Evolutionary conservation across 305 asterid species (phyloP).

Genomic region (Withania somnifera): DNA sequence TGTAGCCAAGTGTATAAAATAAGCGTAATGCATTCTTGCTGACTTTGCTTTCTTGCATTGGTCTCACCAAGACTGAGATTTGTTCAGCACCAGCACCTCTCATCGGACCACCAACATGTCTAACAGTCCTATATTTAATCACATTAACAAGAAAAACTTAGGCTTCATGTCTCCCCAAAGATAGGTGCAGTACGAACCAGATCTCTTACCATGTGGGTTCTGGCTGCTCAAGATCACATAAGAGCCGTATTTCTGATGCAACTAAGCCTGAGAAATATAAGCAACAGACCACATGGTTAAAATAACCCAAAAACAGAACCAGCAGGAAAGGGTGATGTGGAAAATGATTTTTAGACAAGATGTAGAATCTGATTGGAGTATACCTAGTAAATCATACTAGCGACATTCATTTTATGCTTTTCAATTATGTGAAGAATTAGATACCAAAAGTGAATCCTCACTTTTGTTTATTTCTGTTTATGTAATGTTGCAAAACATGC

Average conservation of each 20-base stretch:
- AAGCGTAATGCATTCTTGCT: conserved; percentile 77
- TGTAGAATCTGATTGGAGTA: not conserved
- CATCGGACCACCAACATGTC: conserved; percentile 93
- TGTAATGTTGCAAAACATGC: not conserved
- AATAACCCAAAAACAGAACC: not conserved
- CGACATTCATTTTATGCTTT: not conserved
- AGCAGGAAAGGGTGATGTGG: not conserved
- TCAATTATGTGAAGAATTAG: not conserved
- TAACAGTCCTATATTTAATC: conserved; percentile 53
- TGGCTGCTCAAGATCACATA: conserved; percentile 87
- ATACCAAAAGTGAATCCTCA: not conserved
- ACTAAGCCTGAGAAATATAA: conserved; percentile 45
- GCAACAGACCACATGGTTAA: not conserved
- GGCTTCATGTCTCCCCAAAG: not conserved
- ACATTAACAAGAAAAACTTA: not conserved
- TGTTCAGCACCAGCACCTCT: conserved; percentile 93
- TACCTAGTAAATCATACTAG: not conserved
- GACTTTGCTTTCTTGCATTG: conserved; percentile 70
- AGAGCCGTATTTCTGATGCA: conserved; percentile 71
- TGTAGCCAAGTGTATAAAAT: conserved; percentile 74
- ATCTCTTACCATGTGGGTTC: conserved; percentile 77
- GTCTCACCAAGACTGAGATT: conserved; percentile 72
- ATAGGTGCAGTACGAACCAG: not conserved
- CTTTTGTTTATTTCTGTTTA: not conserved
- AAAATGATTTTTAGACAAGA: not conserved